Evolutionary conservation across 768 basidiomycete species (phyloP), one percentile per base, ranked within the genome.

Genomic region (Boletus sp.): DNA sequence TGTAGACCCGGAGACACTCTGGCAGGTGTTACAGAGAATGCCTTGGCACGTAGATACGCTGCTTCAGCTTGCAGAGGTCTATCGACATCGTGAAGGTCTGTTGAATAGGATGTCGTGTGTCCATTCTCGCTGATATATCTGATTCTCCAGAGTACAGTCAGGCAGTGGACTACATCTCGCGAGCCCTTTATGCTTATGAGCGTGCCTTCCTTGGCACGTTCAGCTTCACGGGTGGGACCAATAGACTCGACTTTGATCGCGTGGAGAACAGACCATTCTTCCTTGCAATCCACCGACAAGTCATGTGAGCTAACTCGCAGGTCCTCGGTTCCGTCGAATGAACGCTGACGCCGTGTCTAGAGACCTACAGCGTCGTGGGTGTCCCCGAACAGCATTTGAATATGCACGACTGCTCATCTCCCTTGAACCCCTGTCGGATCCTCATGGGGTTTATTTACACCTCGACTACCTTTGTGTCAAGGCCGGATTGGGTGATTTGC

Each of bases 21-120:
- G 84, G 71, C 80, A 83, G 19, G 75, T 98, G 8, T 64, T 96
- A n/a, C 78, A 83, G 25, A 81, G 80, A 38, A 79, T 87, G 51
- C 93, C 92, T 0, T 98, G 93, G 83, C 97, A 98, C 62, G 90
- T 86, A 1, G 96, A 98, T 69, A 95, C 95, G 0, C 75, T 96
- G 1, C 62, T 65, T 2, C 64, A 65, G 46, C 64, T 65, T 5
- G 65, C 65, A 29, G 64, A 65, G 45, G 62, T 65, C 25, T 67
- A 54, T 54, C 77, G 87, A 29, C 90, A 96, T 67, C 82, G 93
- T 61, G 93, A 96, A 77, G 93, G 93, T 90, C 34, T 25, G 75
- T 52, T 3, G 27, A 34, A n/a, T 13, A 1, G 4, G 19, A 14
- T 38, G 13, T 11, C 25, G 17, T 17, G 19, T 35, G 15, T 33